Evolutionary conservation across 441 rosid genomes (phyloP), one percentile per base, ranked within the genome.

Genomic region (Gossypium aridum): DNA sequence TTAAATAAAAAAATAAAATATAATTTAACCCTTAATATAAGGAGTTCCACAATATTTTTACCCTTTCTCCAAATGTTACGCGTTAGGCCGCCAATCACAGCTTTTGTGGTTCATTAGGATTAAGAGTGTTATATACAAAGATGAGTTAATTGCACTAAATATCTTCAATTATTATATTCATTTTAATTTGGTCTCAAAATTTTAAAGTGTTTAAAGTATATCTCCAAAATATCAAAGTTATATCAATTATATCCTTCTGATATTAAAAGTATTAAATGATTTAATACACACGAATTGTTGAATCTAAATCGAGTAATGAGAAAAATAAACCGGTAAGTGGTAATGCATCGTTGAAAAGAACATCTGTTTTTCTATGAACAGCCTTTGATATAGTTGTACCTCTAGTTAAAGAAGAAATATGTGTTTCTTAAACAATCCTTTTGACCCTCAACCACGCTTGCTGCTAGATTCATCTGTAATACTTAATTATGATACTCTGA

Each of bases 341-440:
- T 9, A 9, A 65, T 2, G 51, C n/a, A 17, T 9, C 26, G 10
- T 3, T 37, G n/a, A 64, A 37, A 64, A 64, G 43, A 23, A 19
- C 17, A 7, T 66, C 23, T 70, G 80, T 66, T 47, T 82, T 19
- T 76, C 83, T 81, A 85, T 80, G 64, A 75, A 75, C 83, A 83
- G 25, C 62, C 68, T 49, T 55, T 2, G 59, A 34, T 71, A 72
- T 55, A 76, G 72, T 70, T 67, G 60, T 6, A 49, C 16, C 16
- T 54, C 75, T 39, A 64, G 60, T 54, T 23, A 17, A 54, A 45
- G 68, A 22, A 71, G 47, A 60, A 69, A 43, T 47, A 67, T 37
- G 71, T 45, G 56, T 69, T 20, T 53, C 70, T 39, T 66, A 70
- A 72, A 71, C 63, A 57, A 73, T 28, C 55, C 34, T 70, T 67